Evolutionary conservation across 2,329 filamentous ascomycete genomes (phyloP), one percentile per base, ranked within the genome.

Genomic region (Verticillium albo-atrum): DNA sequence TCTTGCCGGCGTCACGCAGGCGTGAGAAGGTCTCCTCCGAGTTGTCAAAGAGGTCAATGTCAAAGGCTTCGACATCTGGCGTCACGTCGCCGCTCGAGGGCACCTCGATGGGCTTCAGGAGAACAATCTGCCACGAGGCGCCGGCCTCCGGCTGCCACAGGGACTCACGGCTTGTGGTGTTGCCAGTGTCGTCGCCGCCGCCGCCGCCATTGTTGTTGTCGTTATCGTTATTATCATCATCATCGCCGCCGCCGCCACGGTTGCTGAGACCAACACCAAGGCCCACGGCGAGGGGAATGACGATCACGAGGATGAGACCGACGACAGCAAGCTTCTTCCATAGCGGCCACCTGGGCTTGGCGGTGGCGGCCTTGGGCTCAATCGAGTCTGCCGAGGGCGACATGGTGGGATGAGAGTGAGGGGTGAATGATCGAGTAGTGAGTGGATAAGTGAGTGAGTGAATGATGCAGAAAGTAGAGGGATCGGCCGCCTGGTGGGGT

Each of bases 41-140:
- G 65, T 76, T 86, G 69, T 89, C 86, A 70, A 82, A 89, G 52
- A 89, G 72, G 14, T 81, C 76, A 0, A 86, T 57, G 61, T 76
- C 74, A 60, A 68, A 75, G 50, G 89, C 74, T 4, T 77, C 73
- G 0, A 85, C 82, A 62, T 87, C 75, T 9, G 79, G 77, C 23
- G 65, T 62, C 37, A 71, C 66, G 25, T 69, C 66, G 57, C 74
- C 74, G 66, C 79, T 71, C 65, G 82, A 69, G 70, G 74, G 71
- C 55, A 75, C 66, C 26, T 65, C 59, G 53, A 83, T 69, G 56
- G 73, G 71, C 57, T 74, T 70, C 55, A 66, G 70, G 23, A 89
- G 79, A 52, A 87, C 75, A 57, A 89, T 89, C 66, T 89, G 86
- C 85, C 85, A 89, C 3, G 78, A 78, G 4, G 75, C 72, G 27